Base-by-base conservation (phyloP, 495 filamentous ascomycete genomes). In the Astrothelium subdiscretum region DNA sequence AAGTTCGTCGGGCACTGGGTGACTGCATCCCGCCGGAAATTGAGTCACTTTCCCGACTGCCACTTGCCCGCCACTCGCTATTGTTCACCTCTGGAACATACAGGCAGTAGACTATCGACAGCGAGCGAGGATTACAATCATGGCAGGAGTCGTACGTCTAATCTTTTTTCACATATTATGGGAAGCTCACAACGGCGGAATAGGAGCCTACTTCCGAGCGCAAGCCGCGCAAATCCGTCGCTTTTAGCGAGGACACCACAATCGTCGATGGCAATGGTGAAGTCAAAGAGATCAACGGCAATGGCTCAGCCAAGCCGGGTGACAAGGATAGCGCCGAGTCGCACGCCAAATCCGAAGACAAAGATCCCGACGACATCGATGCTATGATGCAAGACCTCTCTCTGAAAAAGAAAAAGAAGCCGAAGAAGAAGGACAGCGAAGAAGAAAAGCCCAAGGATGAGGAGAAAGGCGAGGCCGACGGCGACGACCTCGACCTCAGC, bases 321-420 rank as follows among this genome's bases (percentile, higher is more conserved):
- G 83, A 87, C 70, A 86, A 90, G 73, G 73, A 77, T 61, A 85
- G 84, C 62, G 88, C 87, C 58, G 78, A 85, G 59, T 71, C 62
- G 0, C 59, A 65, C 51, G n/a, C 63, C 42, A 58, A 65, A 42
- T 57, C 54, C 27, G 59, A 32, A 35, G 85, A 87, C 70, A 84
- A 87, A 70, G 81, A 82, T 61, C 81, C 89, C 65, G 86, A 88
- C 70, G 85, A 87, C 66, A 80, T 87, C 44, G 84, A 82, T 67
- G 86, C 88, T 57, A 80, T 87, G 71, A 88, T 91, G 81, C 87
- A 87, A 74, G 86, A 84, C 57, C 85, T 96, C 65, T 89, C 90
- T 69, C 97, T 97, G 81, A 90, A 89, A 79, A 86, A 86, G 78
- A 91, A 90, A 82, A 87, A 88, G 76, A 91, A 90, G 82, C 85